phyloP scores from a whole-genome alignment of 768 basidiomycete genomes.

The Kwoniella europaea region DNA sequence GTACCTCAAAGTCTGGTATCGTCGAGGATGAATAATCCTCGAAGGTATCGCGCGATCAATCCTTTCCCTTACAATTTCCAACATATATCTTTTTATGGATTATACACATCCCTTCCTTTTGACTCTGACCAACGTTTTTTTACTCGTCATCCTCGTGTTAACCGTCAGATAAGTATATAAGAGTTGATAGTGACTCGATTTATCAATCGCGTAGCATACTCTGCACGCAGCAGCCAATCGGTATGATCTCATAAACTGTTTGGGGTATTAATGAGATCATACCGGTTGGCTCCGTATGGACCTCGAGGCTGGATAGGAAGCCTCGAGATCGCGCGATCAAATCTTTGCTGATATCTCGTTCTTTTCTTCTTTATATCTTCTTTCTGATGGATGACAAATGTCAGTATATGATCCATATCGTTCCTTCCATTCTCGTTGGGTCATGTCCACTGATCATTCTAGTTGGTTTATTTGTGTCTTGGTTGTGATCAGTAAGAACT shows the following conservation, averaged over 20 bases:
- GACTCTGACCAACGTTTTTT: neutral
- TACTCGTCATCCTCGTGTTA: neutral
- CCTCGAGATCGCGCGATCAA: conserved; percentile 7
- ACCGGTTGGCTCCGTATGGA: neutral
- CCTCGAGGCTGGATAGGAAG: neutral
- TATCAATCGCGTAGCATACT: conserved; percentile 6
- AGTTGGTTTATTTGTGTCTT: too few species aligned
- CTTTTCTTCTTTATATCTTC: neutral
- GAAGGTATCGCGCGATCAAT: neutral
- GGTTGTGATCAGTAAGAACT: too few species aligned
- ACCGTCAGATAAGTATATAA: neutral
- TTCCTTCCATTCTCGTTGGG: neutral
- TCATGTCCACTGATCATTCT: too few species aligned
- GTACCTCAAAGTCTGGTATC: neutral
- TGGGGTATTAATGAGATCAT: neutral
- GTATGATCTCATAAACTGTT: neutral
- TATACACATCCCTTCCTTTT: neutral
- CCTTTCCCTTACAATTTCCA: neutral
- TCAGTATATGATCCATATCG: too few species aligned
- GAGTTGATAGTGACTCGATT: neutral
- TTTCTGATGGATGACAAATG: too few species aligned
- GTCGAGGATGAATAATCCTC: neutral
- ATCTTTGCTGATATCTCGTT: neutral
- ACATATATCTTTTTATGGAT: neutral
- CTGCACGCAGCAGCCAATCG: conserved; percentile 4